Conservation (phyloP, 1,284 basidiomycete species). For the Coniferiporia sulphurascens region DNA sequence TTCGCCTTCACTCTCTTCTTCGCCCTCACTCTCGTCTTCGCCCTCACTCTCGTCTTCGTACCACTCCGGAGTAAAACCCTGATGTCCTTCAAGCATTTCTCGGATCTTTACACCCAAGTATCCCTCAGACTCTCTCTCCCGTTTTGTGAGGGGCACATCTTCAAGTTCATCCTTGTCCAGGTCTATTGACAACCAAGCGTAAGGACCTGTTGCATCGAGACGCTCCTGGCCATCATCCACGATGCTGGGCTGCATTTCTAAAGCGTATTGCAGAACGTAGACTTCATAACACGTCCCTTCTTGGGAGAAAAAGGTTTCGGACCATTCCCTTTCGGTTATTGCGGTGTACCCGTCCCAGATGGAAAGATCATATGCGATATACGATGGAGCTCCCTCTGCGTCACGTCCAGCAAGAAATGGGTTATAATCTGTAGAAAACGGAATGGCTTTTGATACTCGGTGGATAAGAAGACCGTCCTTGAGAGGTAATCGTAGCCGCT, state of each 20-base stretch:
- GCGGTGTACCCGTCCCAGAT: background rate
- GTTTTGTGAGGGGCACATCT: too few species aligned
- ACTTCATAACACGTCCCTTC: background rate
- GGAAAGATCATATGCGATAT: background rate
- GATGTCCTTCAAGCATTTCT: background rate
- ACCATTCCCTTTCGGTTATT: background rate
- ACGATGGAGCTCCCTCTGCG: background rate
- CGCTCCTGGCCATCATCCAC: background rate
- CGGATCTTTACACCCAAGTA: too few species aligned
- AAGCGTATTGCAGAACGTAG: too few species aligned
- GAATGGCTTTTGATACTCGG: background rate
- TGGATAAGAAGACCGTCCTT: background rate
- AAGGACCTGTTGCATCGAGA: background rate
- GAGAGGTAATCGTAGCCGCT: background rate
- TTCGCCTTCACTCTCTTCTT: too few species aligned
- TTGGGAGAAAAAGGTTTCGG: background rate
- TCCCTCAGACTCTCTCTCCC: too few species aligned
- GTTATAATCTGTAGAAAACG: background rate
- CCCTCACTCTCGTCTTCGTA: too few species aligned
- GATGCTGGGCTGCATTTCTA: background rate
- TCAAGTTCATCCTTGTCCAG: too few species aligned
- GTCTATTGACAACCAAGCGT: background rate
- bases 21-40: too few species aligned
- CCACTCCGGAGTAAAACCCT: too few species aligned
- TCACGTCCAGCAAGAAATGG: background rate